Base-by-base conservation (phyloP, 805 yeast species). In the Saccharomyces kudriavzevii region DNA sequence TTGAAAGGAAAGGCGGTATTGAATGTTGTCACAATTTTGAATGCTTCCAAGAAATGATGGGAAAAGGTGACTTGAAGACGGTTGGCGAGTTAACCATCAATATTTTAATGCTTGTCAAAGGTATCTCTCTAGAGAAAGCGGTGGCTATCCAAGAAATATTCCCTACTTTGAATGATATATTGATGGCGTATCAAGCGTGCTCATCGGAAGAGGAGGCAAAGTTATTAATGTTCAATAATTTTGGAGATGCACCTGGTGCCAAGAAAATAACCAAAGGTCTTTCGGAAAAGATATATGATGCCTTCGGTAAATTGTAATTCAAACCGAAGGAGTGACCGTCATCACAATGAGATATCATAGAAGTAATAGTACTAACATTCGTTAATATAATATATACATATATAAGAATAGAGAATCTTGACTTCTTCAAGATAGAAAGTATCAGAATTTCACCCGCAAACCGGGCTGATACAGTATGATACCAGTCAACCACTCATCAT, bases 111-210 rank as follows among this genome's bases (percentile, higher is more conserved):
- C 80, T 90, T 2, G 77, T 87, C 2, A 78, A 80, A 56, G 99
- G 98, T 0, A 75, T 94, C 1, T 82, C 96, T 0, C 70, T 88
- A 29, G 97, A 92, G 57, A 89, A 87, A 65, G 99, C 99, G 0
- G 64, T 82, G 9, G 81, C 81, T 6, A 82, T 94, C 9, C 97
- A 91, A 68, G 73, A 74, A 20, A 66, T 76, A 45, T 94, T 76
- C 63, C 81, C 82, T 2, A 91, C 97, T 0, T 94, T 97, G 0
- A 71, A 72, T 35, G 66, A 63, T 20, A 73, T 92, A 0, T 40
- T 70, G n/a, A 51, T 45, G 14, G 71, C 70, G 1, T 70, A 68
- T 49, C 50, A 59, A 5, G 52, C 52, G 3, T 70, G 72, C 40
- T 50, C 52, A 11, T 49, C 67, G 2, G 60, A 59, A 45, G 55